Base-by-base conservation (phyloP, 306 rosid genomes). In the Prinsepia uniflora region DNA sequence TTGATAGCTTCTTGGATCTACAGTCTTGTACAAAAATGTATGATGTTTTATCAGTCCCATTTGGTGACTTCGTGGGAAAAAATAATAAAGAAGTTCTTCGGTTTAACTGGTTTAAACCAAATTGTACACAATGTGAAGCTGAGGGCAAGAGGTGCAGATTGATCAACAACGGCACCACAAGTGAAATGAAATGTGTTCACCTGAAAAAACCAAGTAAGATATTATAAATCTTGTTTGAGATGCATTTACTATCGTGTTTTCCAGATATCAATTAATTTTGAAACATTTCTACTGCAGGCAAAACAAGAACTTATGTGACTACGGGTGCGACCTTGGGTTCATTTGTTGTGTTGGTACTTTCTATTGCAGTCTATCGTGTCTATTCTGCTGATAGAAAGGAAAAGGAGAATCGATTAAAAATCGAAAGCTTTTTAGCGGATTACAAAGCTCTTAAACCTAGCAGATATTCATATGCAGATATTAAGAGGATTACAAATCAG, bases 381-480 rank as follows among this genome's bases (percentile, higher is more conserved):
- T 78, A 81, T 47, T 63, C n/a, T 10, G 9, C 43, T 24, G 64
- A 60, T 50, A 71, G n/a, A 47, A 9, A 46, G 59, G 39, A 40
- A 24, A 79, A 77, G 34, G 68, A 63, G 42, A 63, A 73, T 58
- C 68, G 41, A 45, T 73, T 73, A 6, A 84, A 59, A 8, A 40
- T 76, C n/a, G 77, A 79, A 67, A 84, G 17, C 0, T 81, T 84
- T 71, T 62, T 81, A 15, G 48, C 73, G 45, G 88, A 81, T 36
- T 84, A 84, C 7, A 72, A 39, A 61, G 71, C 78, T 68, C 80
- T 71, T 34, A 84, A 75, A 45, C 85, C 85, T 17, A 72, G 81
- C 0, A 72, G 83, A 53, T 84, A 78, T 65, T 78, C 87, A 3
- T 84, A 80, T 42, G 50, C 30, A 11, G 81, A 78, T 64, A 72